These are phyloP conservation scores for Lentinula detonsa DNA, from an alignment of 768 basidiomycete genomes.

Conservation along the genomic window DNA sequence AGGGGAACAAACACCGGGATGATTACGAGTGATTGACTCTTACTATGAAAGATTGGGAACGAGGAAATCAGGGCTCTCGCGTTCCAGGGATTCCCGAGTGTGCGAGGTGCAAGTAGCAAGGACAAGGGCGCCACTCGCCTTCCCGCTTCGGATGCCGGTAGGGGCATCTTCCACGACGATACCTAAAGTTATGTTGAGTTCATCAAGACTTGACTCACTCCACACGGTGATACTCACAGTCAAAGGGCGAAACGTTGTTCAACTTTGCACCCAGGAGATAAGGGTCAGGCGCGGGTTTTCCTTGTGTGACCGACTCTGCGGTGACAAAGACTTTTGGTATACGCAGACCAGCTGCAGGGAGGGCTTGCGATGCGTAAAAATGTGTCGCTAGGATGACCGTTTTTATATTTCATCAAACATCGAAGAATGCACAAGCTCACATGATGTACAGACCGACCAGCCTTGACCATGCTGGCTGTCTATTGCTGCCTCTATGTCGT, in stretches of 20 bases:
- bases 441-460: constrained; percentile 12
- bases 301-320: constrained; percentile 50
- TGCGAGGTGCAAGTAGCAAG: constrained; percentile 63
- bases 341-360: constrained; percentile 49
- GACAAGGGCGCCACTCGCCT: constrained; percentile 55
- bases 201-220: background rate
- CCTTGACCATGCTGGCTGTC: constrained; percentile 6
- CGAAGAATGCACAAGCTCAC: background rate
- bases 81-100: constrained; percentile 41
- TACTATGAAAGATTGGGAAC: constrained; percentile 49
- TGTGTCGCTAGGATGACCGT: constrained; percentile 35
- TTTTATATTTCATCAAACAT: background rate
- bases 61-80: constrained; percentile 38
- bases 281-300: constrained; percentile 67
- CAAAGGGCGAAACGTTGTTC: constrained; percentile 33
- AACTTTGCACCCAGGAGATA: constrained; percentile 57
- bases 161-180: constrained; percentile 71
- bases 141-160: constrained; percentile 55
- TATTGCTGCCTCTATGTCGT: constrained; percentile 6
- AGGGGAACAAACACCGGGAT: background rate
- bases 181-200: constrained; percentile 18
- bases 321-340: constrained; percentile 45
- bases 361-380: constrained; percentile 45
- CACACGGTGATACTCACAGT: constrained; percentile 22
- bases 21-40: constrained; percentile 15